These are phyloP conservation scores for Trichoderma gamsii DNA, from an alignment of 495 filamentous ascomycete genomes.

Conservation along the genomic window DNA sequence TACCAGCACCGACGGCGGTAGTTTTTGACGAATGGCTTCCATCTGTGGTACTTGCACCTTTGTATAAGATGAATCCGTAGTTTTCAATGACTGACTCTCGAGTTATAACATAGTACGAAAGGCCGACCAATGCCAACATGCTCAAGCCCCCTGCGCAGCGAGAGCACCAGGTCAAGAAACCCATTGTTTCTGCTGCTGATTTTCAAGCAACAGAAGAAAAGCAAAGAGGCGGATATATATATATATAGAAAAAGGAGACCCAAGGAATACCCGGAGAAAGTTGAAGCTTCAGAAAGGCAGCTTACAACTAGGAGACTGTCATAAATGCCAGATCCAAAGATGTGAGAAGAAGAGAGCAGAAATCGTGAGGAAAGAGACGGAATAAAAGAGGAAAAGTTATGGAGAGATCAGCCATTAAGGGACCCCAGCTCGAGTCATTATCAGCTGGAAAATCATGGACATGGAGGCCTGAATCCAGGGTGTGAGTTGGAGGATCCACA, in stretches of 20 bases:
- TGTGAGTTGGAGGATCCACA: background rate
- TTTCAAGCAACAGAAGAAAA: constrained; percentile 16
- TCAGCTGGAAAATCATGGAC: constrained; percentile 13
- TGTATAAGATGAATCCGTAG: constrained; percentile 40
- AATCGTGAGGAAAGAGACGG: constrained; percentile 21
- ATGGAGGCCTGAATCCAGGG: background rate
- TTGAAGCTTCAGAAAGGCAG: background rate
- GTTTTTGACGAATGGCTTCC: constrained; percentile 30
- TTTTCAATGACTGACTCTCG: constrained; percentile 35
- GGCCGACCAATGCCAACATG: constrained; percentile 37
- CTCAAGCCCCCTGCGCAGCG: constrained; percentile 43
- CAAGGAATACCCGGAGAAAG: constrained; percentile 1
- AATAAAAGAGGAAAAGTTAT: constrained; percentile 19
- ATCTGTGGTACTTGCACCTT: constrained; percentile 37
- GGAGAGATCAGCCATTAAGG: constrained; percentile 18
- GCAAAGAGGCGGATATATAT: background rate
- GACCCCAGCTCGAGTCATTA: background rate
- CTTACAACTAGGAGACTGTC: constrained; percentile 16
- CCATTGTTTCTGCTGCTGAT: constrained; percentile 30
- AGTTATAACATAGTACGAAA: constrained; percentile 44
- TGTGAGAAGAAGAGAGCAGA: constrained; percentile 23
- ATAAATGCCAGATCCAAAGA: constrained; percentile 22
- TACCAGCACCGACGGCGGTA: constrained; percentile 25
- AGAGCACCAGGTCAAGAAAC: constrained; percentile 43
- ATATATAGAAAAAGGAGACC: background rate